Evolutionary conservation across 164 flowering plant species (phyloP).

Genomic region (Aristolochia contorta): DNA sequence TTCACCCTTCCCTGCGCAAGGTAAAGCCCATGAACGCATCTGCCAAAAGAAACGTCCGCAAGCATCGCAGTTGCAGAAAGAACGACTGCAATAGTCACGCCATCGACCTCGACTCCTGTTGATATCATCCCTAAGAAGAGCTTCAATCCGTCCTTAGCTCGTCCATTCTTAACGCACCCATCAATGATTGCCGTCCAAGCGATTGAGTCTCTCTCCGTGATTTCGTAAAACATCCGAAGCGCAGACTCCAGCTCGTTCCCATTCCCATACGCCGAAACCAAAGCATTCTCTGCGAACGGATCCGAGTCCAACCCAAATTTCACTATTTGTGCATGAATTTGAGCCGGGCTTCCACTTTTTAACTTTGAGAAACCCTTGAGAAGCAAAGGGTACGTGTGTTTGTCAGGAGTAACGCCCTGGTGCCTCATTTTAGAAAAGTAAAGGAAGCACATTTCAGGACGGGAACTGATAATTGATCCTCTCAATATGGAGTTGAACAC

Average conservation of each 20-base stretch:
- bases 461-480: conserved; percentile 11
- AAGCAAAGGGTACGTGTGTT: conserved; percentile 28
- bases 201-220: conserved; percentile 15
- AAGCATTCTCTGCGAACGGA: conserved; percentile 19
- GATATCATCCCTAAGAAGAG: conserved; percentile 27
- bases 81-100: conserved; percentile 23
- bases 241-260: conserved; percentile 16
- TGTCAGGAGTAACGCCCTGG: conserved; percentile 15
- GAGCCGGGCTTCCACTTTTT: conserved; percentile 13
- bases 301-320: conserved; percentile 24
- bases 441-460: conserved; percentile 14
- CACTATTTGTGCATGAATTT: conserved; percentile 19
- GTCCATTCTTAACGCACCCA: conserved; percentile 22
- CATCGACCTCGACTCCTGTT: conserved; percentile 16
- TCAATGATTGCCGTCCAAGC: conserved; percentile 30
- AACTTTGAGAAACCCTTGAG: conserved; percentile 21
- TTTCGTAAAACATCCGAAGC: conserved; percentile 26
- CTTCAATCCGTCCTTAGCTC: conserved; percentile 14
- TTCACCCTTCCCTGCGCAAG: conserved; percentile 19
- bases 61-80: conserved; percentile 21
- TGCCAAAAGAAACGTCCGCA: conserved; percentile 26
- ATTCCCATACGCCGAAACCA: conserved; percentile 17
- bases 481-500: conserved; percentile 21
- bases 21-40: conserved; percentile 27
- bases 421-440: conserved; percentile 18